A percentile compares a stretch with the other conserved stretches of the same genome.
Conservation (phyloP, 495 filamentous ascomycete species). For the Aspergillus funiculosus region DNA sequence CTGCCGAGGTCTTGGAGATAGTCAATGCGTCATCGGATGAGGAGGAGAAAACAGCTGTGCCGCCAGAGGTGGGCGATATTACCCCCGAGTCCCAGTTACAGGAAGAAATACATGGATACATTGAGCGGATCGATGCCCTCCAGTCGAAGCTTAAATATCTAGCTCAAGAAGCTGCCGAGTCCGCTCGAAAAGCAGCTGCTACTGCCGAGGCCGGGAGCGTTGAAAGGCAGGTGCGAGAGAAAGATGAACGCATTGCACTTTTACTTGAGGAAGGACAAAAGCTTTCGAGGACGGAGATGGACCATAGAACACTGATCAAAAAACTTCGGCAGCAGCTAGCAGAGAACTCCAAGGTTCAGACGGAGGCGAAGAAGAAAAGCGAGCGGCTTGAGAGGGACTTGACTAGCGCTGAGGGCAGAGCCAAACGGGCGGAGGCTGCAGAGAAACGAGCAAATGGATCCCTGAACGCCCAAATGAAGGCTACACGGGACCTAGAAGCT, state of each 20-base stretch:
- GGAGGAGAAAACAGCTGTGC: constrained; percentile 38
- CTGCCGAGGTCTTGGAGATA: constrained; percentile 18
- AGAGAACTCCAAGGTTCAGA: constrained; percentile 47
- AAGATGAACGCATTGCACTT: constrained; percentile 82
- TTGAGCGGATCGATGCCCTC: constrained; percentile 88
- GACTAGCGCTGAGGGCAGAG: constrained; percentile 50
- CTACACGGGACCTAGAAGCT: constrained; percentile 64
- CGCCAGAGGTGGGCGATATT: constrained; percentile 53
- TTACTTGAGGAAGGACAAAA: constrained; percentile 91
- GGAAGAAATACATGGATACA: constrained; percentile 72
- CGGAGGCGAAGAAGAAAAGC: constrained; percentile 45
- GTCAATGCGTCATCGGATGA: constrained; percentile 3
- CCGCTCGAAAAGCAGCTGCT: constrained; percentile 58
- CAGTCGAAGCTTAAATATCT: constrained; percentile 87
- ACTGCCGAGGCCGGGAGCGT: constrained; percentile 55
- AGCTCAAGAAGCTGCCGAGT: constrained; percentile 67
- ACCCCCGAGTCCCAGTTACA: constrained; percentile 59
- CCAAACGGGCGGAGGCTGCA: constrained; percentile 58
- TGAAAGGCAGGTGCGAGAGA: constrained; percentile 77
- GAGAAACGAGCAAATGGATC: constrained; percentile 62
- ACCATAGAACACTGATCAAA: constrained; percentile 75
- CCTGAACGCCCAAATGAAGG: constrained; percentile 56
- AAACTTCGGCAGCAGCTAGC: constrained; percentile 67
- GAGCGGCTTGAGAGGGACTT: constrained; percentile 64
- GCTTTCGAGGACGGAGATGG: constrained; percentile 76